These are phyloP conservation scores for Zygosaccharomyces sapae DNA, from an alignment of 1,139 yeast genomes.

Conservation along the genomic window DNA sequence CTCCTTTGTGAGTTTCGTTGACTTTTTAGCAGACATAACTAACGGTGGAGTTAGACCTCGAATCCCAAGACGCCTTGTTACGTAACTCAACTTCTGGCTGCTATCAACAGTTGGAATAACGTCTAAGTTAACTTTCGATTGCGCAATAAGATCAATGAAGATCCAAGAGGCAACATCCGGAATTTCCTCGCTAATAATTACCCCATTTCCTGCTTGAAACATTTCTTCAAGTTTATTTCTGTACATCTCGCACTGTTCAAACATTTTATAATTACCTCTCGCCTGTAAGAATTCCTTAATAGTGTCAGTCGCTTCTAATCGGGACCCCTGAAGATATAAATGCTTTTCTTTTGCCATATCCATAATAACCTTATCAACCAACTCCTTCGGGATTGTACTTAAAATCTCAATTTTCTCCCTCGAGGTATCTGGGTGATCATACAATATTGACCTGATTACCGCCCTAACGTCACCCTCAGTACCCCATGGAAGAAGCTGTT, in stretches of 20 bases:
- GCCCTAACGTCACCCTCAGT: conserved; percentile 28
- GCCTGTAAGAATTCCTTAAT: conserved; percentile 25
- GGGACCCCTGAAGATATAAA: conserved; percentile 29
- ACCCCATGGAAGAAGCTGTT: conserved; percentile 5
- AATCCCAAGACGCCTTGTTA: conserved; percentile 34
- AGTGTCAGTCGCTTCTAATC: conserved; percentile 27
- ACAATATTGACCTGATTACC: conserved; percentile 30
- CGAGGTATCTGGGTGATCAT: conserved; percentile 24
- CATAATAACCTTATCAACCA: conserved; percentile 31
- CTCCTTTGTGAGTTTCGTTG: conserved; percentile 5
- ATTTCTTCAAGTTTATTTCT: conserved; percentile 21
- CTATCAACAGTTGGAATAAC: conserved; percentile 25
- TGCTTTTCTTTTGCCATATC: conserved; percentile 37
- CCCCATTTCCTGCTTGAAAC: conserved; percentile 24
- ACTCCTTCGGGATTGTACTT: conserved; percentile 24
- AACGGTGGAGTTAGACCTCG: conserved; percentile 34
- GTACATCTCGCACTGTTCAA: conserved; percentile 21
- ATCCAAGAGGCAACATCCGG: conserved; percentile 27
- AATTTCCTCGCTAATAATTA: conserved; percentile 32
- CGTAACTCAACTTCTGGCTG: conserved; percentile 28
- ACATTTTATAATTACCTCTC: conserved; percentile 23
- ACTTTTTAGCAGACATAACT: conserved; percentile 14
- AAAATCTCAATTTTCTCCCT: conserved; percentile 26
- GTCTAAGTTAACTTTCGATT: conserved; percentile 17
- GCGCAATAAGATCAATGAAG: conserved; percentile 27